A percentile compares a stretch with the other conserved stretches of the same genome.
Evolutionary conservation across 495 filamentous ascomycete species (phyloP).

Genomic region (Tuber borchii): DNA sequence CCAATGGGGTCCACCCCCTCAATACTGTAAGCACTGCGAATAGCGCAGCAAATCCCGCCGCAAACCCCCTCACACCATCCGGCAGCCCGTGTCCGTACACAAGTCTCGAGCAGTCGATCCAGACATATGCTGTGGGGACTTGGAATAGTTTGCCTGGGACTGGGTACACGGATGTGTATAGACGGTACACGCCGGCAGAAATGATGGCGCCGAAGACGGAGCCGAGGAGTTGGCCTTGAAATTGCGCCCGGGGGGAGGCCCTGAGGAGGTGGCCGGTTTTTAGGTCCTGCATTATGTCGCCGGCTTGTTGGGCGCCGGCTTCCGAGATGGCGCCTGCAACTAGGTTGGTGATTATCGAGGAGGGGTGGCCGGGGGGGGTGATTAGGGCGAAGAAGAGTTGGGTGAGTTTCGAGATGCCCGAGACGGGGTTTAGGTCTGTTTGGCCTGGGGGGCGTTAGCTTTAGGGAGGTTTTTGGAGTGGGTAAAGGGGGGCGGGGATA

Average conservation of each 20-base stretch:
- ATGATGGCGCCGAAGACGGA: constrained; percentile 81
- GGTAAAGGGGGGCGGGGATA: constrained; percentile 6
- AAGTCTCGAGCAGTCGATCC: constrained; percentile 90
- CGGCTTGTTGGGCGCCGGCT: constrained; percentile 86
- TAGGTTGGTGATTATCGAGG: constrained; percentile 84
- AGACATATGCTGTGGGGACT: constrained; percentile 88
- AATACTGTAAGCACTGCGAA: constrained; percentile 64
- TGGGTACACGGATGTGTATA: constrained; percentile 84
- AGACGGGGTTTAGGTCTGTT: constrained; percentile 94
- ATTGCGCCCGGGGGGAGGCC: constrained; percentile 87
- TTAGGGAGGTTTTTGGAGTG: not conserved
- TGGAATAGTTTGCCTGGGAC: constrained; percentile 85
- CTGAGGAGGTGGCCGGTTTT: constrained; percentile 94
- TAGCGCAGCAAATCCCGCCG: constrained; percentile 59
- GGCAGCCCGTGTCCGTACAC: constrained; percentile 92
- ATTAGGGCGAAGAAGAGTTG: constrained; percentile 89
- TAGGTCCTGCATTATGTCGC: constrained; percentile 96
- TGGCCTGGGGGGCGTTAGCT: constrained; percentile 50
- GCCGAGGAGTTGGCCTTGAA: constrained; percentile 92
- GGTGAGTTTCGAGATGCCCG: constrained; percentile 91
- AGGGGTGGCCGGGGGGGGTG: constrained; percentile 67
- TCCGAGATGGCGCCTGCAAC: constrained; percentile 86
- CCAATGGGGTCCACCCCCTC: constrained; percentile 50
- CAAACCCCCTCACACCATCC: constrained; percentile 69
- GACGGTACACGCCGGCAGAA: constrained; percentile 77